Evolutionary conservation across 2,329 filamentous ascomycete genomes (phyloP).

Genomic region (Elsinoe arachidis): DNA sequence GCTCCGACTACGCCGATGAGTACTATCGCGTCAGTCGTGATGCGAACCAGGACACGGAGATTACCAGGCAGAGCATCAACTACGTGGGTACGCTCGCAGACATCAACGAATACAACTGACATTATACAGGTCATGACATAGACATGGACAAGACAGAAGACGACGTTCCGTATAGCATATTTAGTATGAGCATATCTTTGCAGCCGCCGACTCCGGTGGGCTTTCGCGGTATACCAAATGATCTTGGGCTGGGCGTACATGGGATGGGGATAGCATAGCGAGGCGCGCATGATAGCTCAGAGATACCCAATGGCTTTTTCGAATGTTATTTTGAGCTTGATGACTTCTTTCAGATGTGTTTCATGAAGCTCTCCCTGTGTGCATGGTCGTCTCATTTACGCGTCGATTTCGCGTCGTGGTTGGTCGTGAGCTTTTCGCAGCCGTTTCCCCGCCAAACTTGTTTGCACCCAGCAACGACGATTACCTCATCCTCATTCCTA

Average conservation of each 20-base stretch:
- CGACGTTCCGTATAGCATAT: background rate
- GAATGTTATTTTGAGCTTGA: slow-evolving; percentile 8
- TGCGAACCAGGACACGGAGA: slow-evolving; percentile 76
- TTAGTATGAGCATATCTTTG: background rate
- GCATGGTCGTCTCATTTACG: slow-evolving; percentile 6
- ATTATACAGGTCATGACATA: slow-evolving; percentile 8
- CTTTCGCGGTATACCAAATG: background rate
- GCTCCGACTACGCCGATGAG: slow-evolving; percentile 82
- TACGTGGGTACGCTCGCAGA: slow-evolving; percentile 23
- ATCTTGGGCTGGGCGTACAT: background rate
- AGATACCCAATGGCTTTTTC: slow-evolving; percentile 1
- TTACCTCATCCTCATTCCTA: slow-evolving; percentile 13
- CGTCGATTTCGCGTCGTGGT: slow-evolving; percentile 6
- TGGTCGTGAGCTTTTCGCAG: background rate
- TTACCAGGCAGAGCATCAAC: slow-evolving; percentile 52
- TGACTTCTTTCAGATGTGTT: background rate
- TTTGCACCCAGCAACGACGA: slow-evolving; percentile 2
- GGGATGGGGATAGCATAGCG: background rate
- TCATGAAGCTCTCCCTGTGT: background rate
- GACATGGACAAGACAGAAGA: background rate
- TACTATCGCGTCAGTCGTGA: slow-evolving; percentile 84
- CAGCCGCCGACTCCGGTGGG: background rate
- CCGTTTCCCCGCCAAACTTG: slow-evolving; percentile 9
- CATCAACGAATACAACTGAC: background rate
- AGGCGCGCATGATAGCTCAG: slow-evolving; percentile 1